Evolutionary conservation across 768 basidiomycete genomes (phyloP), one percentile per base, ranked within the genome.

Genomic region (Gloeostereum incarnatum): DNA sequence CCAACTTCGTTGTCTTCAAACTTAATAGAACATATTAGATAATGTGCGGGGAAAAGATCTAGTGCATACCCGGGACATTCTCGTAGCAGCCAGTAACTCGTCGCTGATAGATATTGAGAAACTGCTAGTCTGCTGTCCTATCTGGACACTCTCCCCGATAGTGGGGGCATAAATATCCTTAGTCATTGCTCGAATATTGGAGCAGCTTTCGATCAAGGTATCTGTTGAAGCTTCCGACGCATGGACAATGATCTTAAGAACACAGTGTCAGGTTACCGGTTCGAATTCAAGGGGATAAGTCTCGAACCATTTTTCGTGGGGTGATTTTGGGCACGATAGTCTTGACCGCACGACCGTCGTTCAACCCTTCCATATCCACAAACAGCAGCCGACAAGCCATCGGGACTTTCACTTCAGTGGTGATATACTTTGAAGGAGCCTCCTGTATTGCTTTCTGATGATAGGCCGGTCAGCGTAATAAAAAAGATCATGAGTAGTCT

Each of bases 1-100:
- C 88, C 91, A 31, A 99, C 85, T 59, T 98, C 92, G 50, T 92
- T 98, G 56, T 97, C 94, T 52, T 98, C 96, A 54, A 96, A 97
- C 92, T 97, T 50, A 22, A 40, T 41, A 23, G 11, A 33, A 7
- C 18, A 31, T 42, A 1, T 46, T 32, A 2, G 27, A 23, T 20
- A 22, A 17, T 27, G 32, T 38, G 17, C 24, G n/a, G 10, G 30
- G 20, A 16, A 30, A 50, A n/a, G 29, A 24, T 29, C 6, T 22
- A 25, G 29, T 32, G 66, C 86, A 38, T 58, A 94, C 92, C 57
- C 82, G 72, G 8, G 94, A 93, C 78, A 92, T 81, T 53, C 78
- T 79, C 46, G 96, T 58, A 2, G 79, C 74, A 4, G 70, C 73
- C 43, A 97, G 65, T 27, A 97, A 66, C 44, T 82, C 82, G 45